Evolutionary conservation across 2,329 filamentous ascomycete genomes (phyloP).

Genomic region (Trichoderma endophyticum): DNA sequence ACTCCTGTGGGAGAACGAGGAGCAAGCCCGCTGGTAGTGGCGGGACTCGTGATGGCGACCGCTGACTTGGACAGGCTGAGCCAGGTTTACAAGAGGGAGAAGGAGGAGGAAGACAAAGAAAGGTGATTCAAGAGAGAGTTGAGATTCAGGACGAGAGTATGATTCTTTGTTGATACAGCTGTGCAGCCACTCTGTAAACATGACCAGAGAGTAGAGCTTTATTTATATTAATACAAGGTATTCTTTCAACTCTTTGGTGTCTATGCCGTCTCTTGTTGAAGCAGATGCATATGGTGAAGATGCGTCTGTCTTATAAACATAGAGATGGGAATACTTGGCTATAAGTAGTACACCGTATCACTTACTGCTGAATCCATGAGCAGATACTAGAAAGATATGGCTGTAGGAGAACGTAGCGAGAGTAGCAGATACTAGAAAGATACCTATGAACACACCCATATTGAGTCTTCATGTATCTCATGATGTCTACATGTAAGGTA

Average conservation of each 20-base stretch:
- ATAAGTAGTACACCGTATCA: no score
- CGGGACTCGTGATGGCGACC: constrained; percentile 29
- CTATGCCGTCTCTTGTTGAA: background rate
- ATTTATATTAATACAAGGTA: background rate
- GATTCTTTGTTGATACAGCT: background rate
- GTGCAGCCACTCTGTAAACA: background rate
- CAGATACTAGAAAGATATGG: no score
- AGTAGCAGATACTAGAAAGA: no score
- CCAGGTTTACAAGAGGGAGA: background rate
- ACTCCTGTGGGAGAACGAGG: constrained; percentile 24
- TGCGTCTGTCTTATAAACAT: no score
- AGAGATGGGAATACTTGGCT: no score
- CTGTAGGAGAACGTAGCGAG: no score
- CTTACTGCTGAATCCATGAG: no score
- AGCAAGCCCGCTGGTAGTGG: constrained; percentile 27
- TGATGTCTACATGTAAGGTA: background rate
- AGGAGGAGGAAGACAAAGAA: background rate
- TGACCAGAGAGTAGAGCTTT: background rate
- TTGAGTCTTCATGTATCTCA: no score
- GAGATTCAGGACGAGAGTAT: no score
- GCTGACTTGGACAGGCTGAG: constrained; percentile 34
- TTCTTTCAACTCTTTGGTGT: background rate
- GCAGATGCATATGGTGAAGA: background rate
- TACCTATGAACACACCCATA: no score
- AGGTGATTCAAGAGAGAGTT: background rate